These are phyloP conservation scores for Tremella yokohamensis DNA, from an alignment of 768 basidiomycete genomes.

Conservation along the genomic window DNA sequence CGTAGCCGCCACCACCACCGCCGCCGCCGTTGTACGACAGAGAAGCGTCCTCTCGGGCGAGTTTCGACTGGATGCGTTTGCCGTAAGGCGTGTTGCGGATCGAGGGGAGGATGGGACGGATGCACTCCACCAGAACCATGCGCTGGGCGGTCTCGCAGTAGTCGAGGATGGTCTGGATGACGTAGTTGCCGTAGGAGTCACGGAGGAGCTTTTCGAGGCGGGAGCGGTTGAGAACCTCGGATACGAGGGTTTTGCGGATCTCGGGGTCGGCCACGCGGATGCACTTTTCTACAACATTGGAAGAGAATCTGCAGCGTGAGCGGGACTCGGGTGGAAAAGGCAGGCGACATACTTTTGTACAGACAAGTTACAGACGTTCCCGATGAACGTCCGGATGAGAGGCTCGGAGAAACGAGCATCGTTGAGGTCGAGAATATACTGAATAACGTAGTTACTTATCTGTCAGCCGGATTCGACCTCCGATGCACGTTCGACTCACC, in stretches of 20 bases:
- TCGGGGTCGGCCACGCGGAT: constrained; percentile 93
- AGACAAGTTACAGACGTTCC: constrained; percentile 94
- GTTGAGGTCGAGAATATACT: constrained; percentile 97
- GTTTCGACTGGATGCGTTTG: constrained; percentile 97
- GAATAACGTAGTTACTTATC: constrained; percentile 51
- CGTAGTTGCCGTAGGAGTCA: constrained; percentile 95
- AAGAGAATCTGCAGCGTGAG: constrained; percentile 64
- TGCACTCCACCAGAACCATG: constrained; percentile 83
- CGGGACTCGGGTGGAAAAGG: background rate
- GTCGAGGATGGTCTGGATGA: constrained; percentile 93
- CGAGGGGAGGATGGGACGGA: constrained; percentile 94
- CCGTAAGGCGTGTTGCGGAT: constrained; percentile 99
- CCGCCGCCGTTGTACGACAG: constrained; percentile 28
- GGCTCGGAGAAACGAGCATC: constrained; percentile 97
- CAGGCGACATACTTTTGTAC: constrained; percentile 68
- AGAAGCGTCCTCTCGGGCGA: constrained; percentile 82
- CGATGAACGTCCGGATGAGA: constrained; percentile 93
- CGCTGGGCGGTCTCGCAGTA: constrained; percentile 95
- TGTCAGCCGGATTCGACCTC: background rate
- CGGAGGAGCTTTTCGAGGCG: constrained; percentile 91
- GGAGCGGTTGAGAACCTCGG: constrained; percentile 88
- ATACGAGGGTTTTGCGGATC: constrained; percentile 89
- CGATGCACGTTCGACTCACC: background rate
- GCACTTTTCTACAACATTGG: constrained; percentile 96
- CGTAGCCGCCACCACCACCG: constrained; percentile 22